Evolutionary conservation across 192 early-diverging fungal genomes (phyloP).

Genomic region (Martensiomyces pterosporus): DNA sequence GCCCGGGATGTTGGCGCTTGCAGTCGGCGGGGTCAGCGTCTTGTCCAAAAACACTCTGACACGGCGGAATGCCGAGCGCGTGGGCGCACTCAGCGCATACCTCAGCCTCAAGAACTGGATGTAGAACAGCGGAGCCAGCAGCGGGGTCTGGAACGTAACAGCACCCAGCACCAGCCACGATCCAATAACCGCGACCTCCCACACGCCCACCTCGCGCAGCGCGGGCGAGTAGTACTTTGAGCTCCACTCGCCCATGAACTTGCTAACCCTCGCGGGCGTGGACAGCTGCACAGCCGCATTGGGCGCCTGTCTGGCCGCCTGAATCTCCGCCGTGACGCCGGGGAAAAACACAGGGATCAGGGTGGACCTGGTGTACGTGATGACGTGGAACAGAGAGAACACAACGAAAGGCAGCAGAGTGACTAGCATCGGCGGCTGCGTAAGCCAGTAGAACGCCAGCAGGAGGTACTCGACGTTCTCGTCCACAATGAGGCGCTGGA

Average conservation of each 20-base stretch:
- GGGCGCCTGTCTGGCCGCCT: constrained; percentile 22
- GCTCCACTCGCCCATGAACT: constrained; percentile 37
- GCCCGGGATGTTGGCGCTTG: constrained; percentile 18
- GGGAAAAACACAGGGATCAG: constrained; percentile 35
- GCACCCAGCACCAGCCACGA: constrained; percentile 36
- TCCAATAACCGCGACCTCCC: constrained; percentile 43
- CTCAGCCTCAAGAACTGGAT: constrained; percentile 43
- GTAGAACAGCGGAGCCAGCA: constrained; percentile 32
- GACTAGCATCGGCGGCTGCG: constrained; percentile 19
- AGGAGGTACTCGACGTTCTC: constrained; percentile 48
- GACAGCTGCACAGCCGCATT: constrained; percentile 6
- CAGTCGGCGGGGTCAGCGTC: constrained; percentile 23
- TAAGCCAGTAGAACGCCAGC: constrained; percentile 37
- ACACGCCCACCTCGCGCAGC: constrained; percentile 39
- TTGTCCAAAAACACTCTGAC: constrained; percentile 25
- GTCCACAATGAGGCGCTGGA: constrained; percentile 34
- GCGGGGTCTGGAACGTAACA: constrained; percentile 37
- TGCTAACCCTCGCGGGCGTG: constrained; percentile 23
- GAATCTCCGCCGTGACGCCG: constrained; percentile 22
- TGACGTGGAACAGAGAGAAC: constrained; percentile 47
- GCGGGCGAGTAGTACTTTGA: constrained; percentile 33
- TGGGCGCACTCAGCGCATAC: constrained; percentile 42
- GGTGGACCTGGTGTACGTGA: constrained; percentile 31
- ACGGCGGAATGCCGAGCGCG: constrained; percentile 34
- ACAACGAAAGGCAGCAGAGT: constrained; percentile 45